Evolutionary conservation across 495 filamentous ascomycete genomes (phyloP), one percentile per base, ranked within the genome.

Genomic region (Stereocaulon alpinum): DNA sequence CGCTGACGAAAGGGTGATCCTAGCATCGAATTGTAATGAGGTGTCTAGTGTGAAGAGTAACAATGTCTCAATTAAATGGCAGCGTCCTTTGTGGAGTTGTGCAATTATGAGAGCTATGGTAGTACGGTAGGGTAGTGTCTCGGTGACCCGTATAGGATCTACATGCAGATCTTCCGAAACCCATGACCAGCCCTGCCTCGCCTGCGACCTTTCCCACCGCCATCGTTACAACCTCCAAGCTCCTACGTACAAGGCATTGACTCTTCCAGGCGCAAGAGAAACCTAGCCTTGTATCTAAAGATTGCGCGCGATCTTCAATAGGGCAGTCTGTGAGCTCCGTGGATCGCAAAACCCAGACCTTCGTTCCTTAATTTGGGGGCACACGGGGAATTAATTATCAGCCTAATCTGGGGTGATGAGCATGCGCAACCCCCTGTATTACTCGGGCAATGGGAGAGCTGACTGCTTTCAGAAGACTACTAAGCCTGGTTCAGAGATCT

Each of bases 211-310:
- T 22, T 20, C 18, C 47, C 6, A 2, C 47, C 37, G 45, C 72
- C 64, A 63, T 65, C 66, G 67, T 66, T 67, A 67, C 72, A 69
- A 69, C 74, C 73, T 5, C 34, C 15, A 59, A 47, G 9, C 44
- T 40, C 20, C 43, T 6, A 40, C 45, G 11, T 24, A 15, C 18
- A 29, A 9, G 37, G 37, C 22, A 59, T 51, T 59, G 45, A 42
- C 17, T 18, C 24, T 59, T 20, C 47, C 37, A 41, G 56, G 40
- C 37, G 17, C 17, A 49, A 24, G 22, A 29, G 37, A 29, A 15
- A 32, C 22, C 22, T 15, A 18, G 29, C 18, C 47, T 43, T 41
- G 17, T 22, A 43, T 40, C 1, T 27, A 32, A 27, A 3, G 22
- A 50, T 6, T 20, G 37, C 34, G 27, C 56, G 15, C 17, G 1